Evolutionary conservation across 371 early-diverging fungal genomes (phyloP).

Genomic region (Mucor plumbeus): DNA sequence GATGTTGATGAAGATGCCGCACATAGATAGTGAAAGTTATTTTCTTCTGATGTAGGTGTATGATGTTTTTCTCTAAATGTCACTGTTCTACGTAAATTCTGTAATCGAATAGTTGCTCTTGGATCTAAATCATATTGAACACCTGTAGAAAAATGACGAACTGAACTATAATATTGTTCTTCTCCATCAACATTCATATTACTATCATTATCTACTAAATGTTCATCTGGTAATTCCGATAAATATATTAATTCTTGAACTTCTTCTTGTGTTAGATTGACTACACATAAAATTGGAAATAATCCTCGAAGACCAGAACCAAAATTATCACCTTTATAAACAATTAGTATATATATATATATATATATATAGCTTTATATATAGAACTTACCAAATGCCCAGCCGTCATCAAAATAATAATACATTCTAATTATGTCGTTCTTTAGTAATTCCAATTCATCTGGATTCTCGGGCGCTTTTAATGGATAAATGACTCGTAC

Average conservation of each 20-base stretch:
- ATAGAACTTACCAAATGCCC: conserved; percentile 61
- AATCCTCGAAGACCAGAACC: conserved; percentile 32
- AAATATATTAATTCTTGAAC: conserved; percentile 20
- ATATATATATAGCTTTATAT: not conserved
- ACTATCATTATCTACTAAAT: conserved; percentile 3
- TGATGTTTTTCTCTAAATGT: conserved; percentile 13
- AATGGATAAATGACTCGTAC: conserved; percentile 22
- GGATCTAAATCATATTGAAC: conserved; percentile 22
- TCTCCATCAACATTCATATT: not conserved
- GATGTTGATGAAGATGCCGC: conserved; percentile 11
- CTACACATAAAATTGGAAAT: conserved; percentile 33
- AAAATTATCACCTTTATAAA: conserved; percentile 29
- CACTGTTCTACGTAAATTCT: conserved; percentile 20
- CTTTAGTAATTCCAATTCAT: conserved; percentile 64
- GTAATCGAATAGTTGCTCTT: conserved; percentile 21
- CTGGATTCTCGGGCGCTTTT: conserved; percentile 47
- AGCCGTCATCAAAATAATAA: conserved; percentile 66
- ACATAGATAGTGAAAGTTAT: conserved; percentile 24
- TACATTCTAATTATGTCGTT: conserved; percentile 68
- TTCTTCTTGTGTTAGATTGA: conserved; percentile 26
- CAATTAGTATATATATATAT: not conserved
- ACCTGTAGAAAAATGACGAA: conserved; percentile 24
- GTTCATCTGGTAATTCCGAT: conserved; percentile 20
- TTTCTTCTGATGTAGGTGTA: conserved; percentile 7
- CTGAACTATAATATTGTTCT: conserved; percentile 18